Conservation (phyloP, 108 stramenopile genomes). For the Seminavis robusta region DNA sequence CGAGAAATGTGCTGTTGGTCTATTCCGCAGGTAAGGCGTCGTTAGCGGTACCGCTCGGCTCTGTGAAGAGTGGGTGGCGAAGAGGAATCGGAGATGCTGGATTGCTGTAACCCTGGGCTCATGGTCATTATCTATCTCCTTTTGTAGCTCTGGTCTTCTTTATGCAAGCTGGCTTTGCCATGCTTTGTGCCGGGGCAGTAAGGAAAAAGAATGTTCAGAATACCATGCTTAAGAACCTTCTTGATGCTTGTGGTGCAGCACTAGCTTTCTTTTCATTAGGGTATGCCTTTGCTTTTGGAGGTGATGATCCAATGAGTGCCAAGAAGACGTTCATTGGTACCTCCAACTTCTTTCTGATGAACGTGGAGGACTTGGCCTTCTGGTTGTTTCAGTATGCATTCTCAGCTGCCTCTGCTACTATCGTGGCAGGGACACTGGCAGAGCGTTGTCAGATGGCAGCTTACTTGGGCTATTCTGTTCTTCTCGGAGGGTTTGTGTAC, state of each 20-base stretch:
- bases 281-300: conserved; percentile 81
- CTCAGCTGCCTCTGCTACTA: conserved; percentile 65
- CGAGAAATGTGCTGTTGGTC: conserved; percentile 51
- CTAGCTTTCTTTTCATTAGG: conserved; percentile 78
- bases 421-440: conserved; percentile 73
- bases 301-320: conserved; percentile 18
- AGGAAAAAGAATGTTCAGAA: conserved; percentile 85
- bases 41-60: too few species aligned
- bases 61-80: too few species aligned
- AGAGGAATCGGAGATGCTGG: too few species aligned
- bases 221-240: conserved; percentile 85
- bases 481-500: conserved; percentile 84
- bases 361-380: conserved; percentile 67
- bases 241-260: conserved; percentile 83
- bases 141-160: conserved; percentile 72
- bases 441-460: conserved; percentile 75
- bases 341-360: conserved; percentile 80
- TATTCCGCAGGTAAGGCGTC: too few species aligned
- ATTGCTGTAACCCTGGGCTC: too few species aligned
- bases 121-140: too few species aligned
- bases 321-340: conserved; percentile 64
- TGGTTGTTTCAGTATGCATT: conserved; percentile 67
- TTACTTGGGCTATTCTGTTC: conserved; percentile 72
- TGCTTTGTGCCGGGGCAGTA: conserved; percentile 79
- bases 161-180: conserved; percentile 80